Base-by-base conservation (phyloP, 2,329 filamentous ascomycete genomes). In the Penicillium sp. region DNA sequence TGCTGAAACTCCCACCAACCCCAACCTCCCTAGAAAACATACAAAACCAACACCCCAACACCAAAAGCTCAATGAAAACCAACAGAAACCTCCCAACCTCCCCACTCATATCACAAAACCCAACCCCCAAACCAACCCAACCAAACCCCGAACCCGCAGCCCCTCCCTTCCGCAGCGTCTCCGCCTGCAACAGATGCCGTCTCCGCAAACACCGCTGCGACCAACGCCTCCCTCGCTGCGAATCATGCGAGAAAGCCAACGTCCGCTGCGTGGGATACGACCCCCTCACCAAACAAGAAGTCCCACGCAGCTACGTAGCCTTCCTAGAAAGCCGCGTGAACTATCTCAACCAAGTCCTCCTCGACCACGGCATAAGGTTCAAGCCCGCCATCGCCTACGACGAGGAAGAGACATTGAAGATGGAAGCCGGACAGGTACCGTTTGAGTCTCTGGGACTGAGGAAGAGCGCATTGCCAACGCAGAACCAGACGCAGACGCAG, bases 251-350 rank as follows among this genome's bases (percentile, higher is more conserved):
- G 65, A 93, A 93, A 72, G 87, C 85, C n/a, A 77, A 78, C 52
- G 84, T 89, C 33, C 82, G 84, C 57, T 94, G 88, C 67, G 86
- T 93, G 33, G 88, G 88, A 53, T 94, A 93, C 67, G 88, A 94
- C 65, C 88, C 88, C 40, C 90, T 93, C 64, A 91, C 86, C n/a
- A 93, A 93, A 74, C 82, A 85, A 65, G 86, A 93, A 69, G 90
- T 94, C 49, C 88, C 88, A 37, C 78, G 87, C 69, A 80, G 76
- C 67, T 94, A 93, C 71, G 86, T 94, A 40, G 90, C 84, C 66
- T 93, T 90, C 64, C 81, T 94, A 49, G 88, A 94, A 66, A 86
- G 82, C 28, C 77, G 88, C 53, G 79, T 93, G 40, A 78, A 81
- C 52, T 85, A 88, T 68, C 80, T 94, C 21, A 87, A 93, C 66